Base-by-base conservation (phyloP, 768 basidiomycete species). In the Clathrus columnatus region DNA sequence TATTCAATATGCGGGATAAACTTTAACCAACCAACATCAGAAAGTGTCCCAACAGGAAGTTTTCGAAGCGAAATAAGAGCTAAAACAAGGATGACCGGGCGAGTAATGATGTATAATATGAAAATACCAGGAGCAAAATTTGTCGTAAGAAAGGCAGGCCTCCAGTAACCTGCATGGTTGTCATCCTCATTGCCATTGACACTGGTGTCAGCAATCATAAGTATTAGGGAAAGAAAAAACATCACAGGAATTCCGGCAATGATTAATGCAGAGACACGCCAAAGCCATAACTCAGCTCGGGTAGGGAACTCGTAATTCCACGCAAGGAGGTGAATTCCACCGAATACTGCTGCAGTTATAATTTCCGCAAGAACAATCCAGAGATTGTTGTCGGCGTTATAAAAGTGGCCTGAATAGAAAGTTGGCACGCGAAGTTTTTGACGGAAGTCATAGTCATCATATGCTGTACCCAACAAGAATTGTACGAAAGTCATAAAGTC, bases 321-420 rank as follows among this genome's bases (percentile, higher is more conserved):
- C n/a, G n/a, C n/a, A n/a, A n/a, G n/a, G n/a, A n/a, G n/a, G n/a
- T n/a, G n/a, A n/a, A n/a, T n/a, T n/a, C n/a, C n/a, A n/a, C n/a
- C n/a, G n/a, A n/a, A n/a, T 63, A 64, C 23, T 50, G 16, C 70
- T 70, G n/a, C n/a, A n/a, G n/a, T n/a, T n/a, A 69, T 8, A 61
- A 66, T 26, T 68, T 52, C 45, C 61, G 65, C 47, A 67, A 68
- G 14, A 64, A 57, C 5, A 30, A 60, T 1, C 67, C 63, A 28
- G 69, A 69, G n/a, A 62, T 50, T n/a, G n/a, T n/a, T n/a, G n/a
- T n/a, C n/a, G n/a, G n/a, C n/a, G 2, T 51, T 50, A 5, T 43
- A 56, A 10, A 62, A 44, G n/a, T 57, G 51, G 0, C 30, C 27
- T 36, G 10, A 21, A 14, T 43, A 16, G 46, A 10, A 16, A 27